Conservation (phyloP, 306 rosid species). For the Cicer cuneatum region DNA sequence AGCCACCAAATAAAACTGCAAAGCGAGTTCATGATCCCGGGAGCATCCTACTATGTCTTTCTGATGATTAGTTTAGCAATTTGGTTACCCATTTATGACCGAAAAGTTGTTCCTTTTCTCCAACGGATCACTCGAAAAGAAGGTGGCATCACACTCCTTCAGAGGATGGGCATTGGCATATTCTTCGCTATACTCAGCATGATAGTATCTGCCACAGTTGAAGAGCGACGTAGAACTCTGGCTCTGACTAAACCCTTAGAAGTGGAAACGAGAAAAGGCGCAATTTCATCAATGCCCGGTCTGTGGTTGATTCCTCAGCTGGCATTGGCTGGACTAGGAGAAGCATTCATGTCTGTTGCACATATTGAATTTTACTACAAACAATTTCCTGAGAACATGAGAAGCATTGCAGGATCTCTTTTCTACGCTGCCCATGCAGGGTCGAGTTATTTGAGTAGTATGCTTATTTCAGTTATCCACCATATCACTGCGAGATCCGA, state of each 20-base stretch:
- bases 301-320: conserved; percentile 86
- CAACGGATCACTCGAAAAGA: conserved; percentile 65
- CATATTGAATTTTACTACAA: conserved; percentile 86
- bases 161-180: conserved; percentile 78
- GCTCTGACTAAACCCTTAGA: conserved; percentile 66
- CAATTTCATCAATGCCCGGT: conserved; percentile 82
- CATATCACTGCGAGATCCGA: no score
- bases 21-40: conserved; percentile 68
- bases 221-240: conserved; percentile 55
- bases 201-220: conserved; percentile 67
- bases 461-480: no score
- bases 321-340: conserved; percentile 62
- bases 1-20: no score
- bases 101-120: conserved; percentile 65
- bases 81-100: conserved; percentile 76
- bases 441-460: no score
- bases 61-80: conserved; percentile 69
- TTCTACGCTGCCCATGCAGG: no score
- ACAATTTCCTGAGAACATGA: conserved; percentile 91
- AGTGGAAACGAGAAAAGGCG: conserved; percentile 63
- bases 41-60: conserved; percentile 74
- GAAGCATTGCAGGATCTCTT: no score
- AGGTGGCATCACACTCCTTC: conserved; percentile 81
- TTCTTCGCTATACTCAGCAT: conserved; percentile 58
- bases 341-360: conserved; percentile 68